Conservation (phyloP, 1,139 yeast species). For the Schwanniomyces etchellsii region DNA sequence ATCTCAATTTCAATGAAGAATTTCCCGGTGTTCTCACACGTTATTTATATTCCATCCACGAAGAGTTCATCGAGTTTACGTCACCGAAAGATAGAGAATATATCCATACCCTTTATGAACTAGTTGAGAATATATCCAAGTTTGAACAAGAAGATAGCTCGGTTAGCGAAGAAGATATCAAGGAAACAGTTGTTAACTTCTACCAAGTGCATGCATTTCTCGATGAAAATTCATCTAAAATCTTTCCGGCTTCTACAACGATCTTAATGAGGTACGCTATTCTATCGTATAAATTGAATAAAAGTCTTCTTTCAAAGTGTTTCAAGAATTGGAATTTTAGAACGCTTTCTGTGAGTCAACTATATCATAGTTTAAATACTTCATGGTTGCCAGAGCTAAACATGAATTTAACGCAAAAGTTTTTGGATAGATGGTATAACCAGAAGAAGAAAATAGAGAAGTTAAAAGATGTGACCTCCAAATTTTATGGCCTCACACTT, state of each 20-base stretch:
- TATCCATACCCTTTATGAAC: slow-evolving; percentile 16
- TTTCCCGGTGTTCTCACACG: slow-evolving; percentile 18
- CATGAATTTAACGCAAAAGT: slow-evolving; percentile 1
- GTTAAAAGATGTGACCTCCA: slow-evolving; percentile 10
- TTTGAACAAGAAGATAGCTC: neutral
- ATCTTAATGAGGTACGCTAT: slow-evolving; percentile 25
- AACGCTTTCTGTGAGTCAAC: slow-evolving; percentile 8
- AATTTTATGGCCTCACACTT: slow-evolving; percentile 4
- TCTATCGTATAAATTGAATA: slow-evolving; percentile 10
- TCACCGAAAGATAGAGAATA: slow-evolving; percentile 17
- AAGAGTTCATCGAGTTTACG: slow-evolving; percentile 13
- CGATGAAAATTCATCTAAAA: slow-evolving; percentile 3
- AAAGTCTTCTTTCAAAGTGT: no score
- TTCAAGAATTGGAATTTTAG: slow-evolving; percentile 10
- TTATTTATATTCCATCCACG: slow-evolving; percentile 18
- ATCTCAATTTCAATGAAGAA: slow-evolving; percentile 18
- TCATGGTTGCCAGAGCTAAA: slow-evolving; percentile 4
- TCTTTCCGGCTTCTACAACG: slow-evolving; percentile 11
- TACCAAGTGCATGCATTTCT: slow-evolving; percentile 16
- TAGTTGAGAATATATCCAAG: slow-evolving; percentile 12
- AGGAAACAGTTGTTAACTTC: slow-evolving; percentile 17
- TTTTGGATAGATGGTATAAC: slow-evolving; percentile 13
- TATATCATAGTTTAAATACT: slow-evolving; percentile 6
- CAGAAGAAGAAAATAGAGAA: slow-evolving; percentile 7
- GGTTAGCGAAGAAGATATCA: slow-evolving; percentile 15